These are phyloP conservation scores for Sisymbrium altissimum DNA, from an alignment of 345 rosid genomes.

Conservation along the genomic window DNA sequence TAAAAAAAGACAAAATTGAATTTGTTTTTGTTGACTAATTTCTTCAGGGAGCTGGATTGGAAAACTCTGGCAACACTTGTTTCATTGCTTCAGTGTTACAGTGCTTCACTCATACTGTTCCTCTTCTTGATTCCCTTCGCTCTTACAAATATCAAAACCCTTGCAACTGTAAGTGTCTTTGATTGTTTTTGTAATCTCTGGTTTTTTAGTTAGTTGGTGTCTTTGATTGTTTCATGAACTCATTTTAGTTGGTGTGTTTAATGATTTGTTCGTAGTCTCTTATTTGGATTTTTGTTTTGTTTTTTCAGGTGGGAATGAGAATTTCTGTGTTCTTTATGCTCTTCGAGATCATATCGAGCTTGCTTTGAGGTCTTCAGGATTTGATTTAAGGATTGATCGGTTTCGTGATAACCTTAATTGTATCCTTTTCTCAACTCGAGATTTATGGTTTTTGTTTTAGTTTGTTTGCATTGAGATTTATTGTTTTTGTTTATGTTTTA, in stretches of 20 bases:
- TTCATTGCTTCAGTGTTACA: constrained; percentile 83
- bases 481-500: too few relatives aligned
- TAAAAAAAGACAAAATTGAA: background rate
- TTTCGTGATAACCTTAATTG: constrained; percentile 59
- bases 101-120: constrained; percentile 85
- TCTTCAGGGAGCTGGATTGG: constrained; percentile 79
- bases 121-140: constrained; percentile 55
- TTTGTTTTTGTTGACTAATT: too few relatives aligned
- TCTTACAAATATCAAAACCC: constrained; percentile 38
- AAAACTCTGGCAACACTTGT: constrained; percentile 83
- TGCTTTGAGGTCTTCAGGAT: constrained; percentile 61
- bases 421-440: constrained; percentile 39
- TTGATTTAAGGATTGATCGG: constrained; percentile 38
- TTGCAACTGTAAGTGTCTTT: constrained; percentile 43
- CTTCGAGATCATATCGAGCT: constrained; percentile 58
- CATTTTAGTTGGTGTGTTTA: background rate
- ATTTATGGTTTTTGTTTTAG: background rate
- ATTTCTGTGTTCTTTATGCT: constrained; percentile 58
- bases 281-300: background rate
- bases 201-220: too few relatives aligned
- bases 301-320: constrained; percentile 47
- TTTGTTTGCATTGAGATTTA: background rate
- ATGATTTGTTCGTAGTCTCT: background rate
- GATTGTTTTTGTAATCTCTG: background rate
- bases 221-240: background rate